Conservation (phyloP, 1,284 basidiomycete species). For the Laetiporus sulphureus region DNA sequence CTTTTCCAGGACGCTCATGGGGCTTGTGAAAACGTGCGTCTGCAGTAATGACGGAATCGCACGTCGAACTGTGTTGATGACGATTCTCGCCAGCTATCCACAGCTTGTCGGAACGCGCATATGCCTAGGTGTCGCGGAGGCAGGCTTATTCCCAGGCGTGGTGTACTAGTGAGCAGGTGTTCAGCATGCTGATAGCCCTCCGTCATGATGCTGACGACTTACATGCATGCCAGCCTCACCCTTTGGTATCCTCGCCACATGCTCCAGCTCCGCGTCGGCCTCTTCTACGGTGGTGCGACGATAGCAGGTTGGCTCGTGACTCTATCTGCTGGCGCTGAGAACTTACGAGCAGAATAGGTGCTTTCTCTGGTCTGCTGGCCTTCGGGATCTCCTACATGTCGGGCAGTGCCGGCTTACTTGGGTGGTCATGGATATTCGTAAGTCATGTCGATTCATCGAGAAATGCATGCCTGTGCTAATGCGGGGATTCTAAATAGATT, state of each 20-base stretch:
- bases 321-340: no score
- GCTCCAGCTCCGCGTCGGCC: constrained; percentile 27
- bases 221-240: constrained; percentile 17
- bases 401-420: constrained; percentile 31
- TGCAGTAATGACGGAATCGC: background rate
- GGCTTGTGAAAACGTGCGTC: constrained; percentile 58
- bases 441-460: no score
- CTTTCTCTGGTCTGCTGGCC: constrained; percentile 34
- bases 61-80: background rate
- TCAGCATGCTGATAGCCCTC: background rate
- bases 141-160: constrained; percentile 65
- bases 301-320: constrained; percentile 11
- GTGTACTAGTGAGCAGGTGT: constrained; percentile 42
- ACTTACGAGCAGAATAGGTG: no score
- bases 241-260: constrained; percentile 30
- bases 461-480: no score
- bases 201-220: background rate
- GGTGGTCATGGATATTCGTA: constrained; percentile 45
- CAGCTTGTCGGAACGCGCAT: constrained; percentile 55
- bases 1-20: constrained; percentile 62
- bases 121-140: constrained; percentile 60
- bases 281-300: constrained; percentile 32
- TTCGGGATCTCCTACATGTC: constrained; percentile 38
- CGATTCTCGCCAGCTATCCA: constrained; percentile 37
- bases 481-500: no score